Evolutionary conservation across 2,329 filamentous ascomycete species (phyloP), one percentile per base, ranked within the genome.

Genomic region (Stagonosporopsis chrysanthemi): DNA sequence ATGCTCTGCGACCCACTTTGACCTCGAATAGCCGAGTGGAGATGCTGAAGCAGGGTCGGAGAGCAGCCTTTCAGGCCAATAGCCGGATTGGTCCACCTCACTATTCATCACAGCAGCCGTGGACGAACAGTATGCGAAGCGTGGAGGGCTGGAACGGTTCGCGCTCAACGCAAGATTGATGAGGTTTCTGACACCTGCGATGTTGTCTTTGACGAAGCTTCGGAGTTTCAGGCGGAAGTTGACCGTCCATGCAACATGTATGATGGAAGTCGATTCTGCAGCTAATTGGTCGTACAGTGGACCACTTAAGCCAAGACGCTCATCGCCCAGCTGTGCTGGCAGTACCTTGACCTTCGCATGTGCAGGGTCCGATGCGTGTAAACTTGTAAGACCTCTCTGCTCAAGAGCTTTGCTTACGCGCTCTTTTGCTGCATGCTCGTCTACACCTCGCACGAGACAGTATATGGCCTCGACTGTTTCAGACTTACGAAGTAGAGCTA

Each of bases 171-270:
- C 76, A 7, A 86, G 72, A 43, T 78, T 70, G 33, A 86, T 69
- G 0, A 87, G 72, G 59, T 86, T 80, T 9, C 72, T 73, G 11
- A 84, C 72, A 2, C 81, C 81, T 4, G 77, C 73, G 29, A 88
- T 81, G 61, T 82, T 82, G 59, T 84, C 81, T 36, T 78, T 77
- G 44, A 80, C 80, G 63, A 88, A 89, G 57, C 81, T 84, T 36
- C 73, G 74, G 1, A 89, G 76, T 4, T 81, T 79, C 50, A 86
- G 77, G 24, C 81, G 82, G 75, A 89, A 89, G 71, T 89, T 88
- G 17, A 89, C 87, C 2, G 83, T 79, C 87, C 87, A 89, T 19
- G 86, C 86, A 7, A 86, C 79, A 68, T 89, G 86, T 52, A 90
- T 81, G 17, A 91, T 77, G 2, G 80, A 70, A 1, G 82, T 83